These are phyloP conservation scores for Neofusicoccum sp. DNA, from an alignment of 2,329 filamentous ascomycete genomes.

Conservation along the genomic window DNA sequence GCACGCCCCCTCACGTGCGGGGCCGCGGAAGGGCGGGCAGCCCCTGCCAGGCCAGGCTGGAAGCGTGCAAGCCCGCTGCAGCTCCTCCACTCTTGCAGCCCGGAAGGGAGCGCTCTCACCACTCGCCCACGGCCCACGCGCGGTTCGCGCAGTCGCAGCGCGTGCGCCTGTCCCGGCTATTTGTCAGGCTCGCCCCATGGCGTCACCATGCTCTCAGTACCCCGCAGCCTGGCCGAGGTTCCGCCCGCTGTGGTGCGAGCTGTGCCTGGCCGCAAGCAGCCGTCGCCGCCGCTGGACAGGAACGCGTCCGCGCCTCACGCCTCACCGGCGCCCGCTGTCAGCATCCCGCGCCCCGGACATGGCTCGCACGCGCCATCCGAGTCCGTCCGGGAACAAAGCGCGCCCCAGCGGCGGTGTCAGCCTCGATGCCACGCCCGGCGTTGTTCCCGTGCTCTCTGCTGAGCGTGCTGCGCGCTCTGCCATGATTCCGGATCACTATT, in stretches of 20 bases:
- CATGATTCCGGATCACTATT: not conserved
- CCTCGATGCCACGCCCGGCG: too few relatives aligned
- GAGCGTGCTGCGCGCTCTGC: not conserved
- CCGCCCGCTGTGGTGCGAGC: not conserved
- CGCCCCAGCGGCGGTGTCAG: too few relatives aligned
- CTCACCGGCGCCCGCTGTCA: not conserved
- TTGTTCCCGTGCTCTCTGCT: not conserved
- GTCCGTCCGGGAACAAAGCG: too few relatives aligned
- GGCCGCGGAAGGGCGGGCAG: not conserved
- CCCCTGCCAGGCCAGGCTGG: not conserved
- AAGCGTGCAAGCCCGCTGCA: not conserved
- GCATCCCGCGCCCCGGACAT: not conserved
- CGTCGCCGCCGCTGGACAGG: not conserved
- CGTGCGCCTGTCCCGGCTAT: not conserved
- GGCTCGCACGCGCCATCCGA: not conserved
- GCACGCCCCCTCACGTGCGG: too few relatives aligned
- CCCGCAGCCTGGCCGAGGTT: constrained; percentile 12
- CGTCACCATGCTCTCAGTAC: constrained; percentile 15
- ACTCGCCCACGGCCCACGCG: not conserved
- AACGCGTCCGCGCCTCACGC: not conserved
- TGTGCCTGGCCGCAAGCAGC: constrained; percentile 14
- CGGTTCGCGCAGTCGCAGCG: not conserved
- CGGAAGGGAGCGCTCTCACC: not conserved
- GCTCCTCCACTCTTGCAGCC: not conserved
- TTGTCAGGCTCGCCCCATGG: constrained; percentile 14